A percentile compares a stretch with the other conserved stretches of the same genome.
Evolutionary conservation across 2,329 filamentous ascomycete genomes (phyloP).

Genomic region (Trichoderma citrinoviride): DNA sequence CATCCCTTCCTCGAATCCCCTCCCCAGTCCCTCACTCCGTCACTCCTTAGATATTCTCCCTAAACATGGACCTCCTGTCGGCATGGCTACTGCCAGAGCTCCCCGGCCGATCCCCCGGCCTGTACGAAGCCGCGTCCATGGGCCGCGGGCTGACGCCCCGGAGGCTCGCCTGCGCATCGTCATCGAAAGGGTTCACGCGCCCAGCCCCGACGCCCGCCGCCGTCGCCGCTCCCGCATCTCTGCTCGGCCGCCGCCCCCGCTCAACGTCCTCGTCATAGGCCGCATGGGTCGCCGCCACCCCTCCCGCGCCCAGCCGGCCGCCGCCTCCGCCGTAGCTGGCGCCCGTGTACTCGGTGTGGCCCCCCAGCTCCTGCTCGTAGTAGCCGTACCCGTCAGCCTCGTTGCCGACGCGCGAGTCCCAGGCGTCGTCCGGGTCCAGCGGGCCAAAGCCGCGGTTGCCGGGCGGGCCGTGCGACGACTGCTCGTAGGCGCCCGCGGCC

Average conservation of each 20-base stretch:
- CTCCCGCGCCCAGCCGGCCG: constrained; percentile 45
- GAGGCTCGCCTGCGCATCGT: constrained; percentile 62
- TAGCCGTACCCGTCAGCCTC: constrained; percentile 69
- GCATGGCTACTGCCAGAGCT: constrained; percentile 58
- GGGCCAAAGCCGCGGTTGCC: constrained; percentile 60
- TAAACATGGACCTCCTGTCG: constrained; percentile 67
- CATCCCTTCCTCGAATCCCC: no score
- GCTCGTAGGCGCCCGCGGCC: constrained; percentile 70
- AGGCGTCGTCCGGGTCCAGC: constrained; percentile 80
- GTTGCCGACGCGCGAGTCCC: constrained; percentile 75
- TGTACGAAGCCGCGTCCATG: constrained; percentile 47
- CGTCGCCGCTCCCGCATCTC: constrained; percentile 38
- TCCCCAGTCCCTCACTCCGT: no score
- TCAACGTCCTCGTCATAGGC: constrained; percentile 34
- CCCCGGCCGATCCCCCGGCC: constrained; percentile 34
- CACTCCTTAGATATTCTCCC: constrained; percentile 58
- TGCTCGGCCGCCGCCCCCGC: constrained; percentile 46
- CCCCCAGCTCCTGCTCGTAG: constrained; percentile 69
- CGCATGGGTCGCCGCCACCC: constrained; percentile 31
- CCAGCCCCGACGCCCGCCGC: constrained; percentile 19
- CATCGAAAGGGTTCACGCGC: constrained; percentile 67
- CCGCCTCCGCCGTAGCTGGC: constrained; percentile 48
- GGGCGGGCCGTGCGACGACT: constrained; percentile 46
- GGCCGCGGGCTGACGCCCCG: constrained; percentile 75
- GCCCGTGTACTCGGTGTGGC: constrained; percentile 35